A percentile compares a stretch with the other conserved stretches of the same genome.
Conservation (phyloP, 768 basidiomycete genomes). For the Trametes punicea region DNA sequence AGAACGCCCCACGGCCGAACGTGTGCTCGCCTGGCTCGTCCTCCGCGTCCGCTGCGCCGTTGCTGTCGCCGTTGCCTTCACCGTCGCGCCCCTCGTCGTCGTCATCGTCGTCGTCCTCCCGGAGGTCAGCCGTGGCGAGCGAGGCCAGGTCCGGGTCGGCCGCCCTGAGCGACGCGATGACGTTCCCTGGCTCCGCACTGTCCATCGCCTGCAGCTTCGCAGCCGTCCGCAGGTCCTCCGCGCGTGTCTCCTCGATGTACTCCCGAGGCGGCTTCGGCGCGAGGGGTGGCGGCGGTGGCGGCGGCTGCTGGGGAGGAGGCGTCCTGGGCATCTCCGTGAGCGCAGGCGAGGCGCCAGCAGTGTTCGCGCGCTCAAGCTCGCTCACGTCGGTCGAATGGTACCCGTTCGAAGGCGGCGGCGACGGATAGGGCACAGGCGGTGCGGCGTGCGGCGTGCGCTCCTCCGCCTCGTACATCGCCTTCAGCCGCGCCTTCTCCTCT, state of each 20-base stretch:
- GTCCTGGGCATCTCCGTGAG: slow-evolving; percentile 7
- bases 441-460: slow-evolving; percentile 31
- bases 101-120: not conserved
- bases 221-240: slow-evolving; percentile 62
- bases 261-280: slow-evolving; percentile 73
- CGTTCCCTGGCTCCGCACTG: slow-evolving; percentile 18
- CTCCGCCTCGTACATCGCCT: slow-evolving; percentile 60
- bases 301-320: too few relatives aligned
- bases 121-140: not conserved
- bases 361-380: not conserved
- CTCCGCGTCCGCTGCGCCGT: not conserved
- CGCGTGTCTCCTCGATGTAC: slow-evolving; percentile 80
- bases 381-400: slow-evolving; percentile 5
- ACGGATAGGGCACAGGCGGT: slow-evolving; percentile 12
- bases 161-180: slow-evolving; percentile 24
- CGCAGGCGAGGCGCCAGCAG: not conserved
- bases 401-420: slow-evolving; percentile 18
- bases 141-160: slow-evolving; percentile 17
- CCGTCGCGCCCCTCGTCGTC: not conserved
- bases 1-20: slow-evolving; percentile 22
- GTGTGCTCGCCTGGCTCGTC: slow-evolving; percentile 15
- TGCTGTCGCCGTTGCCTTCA: not conserved
- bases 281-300: slow-evolving; percentile 62
- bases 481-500: slow-evolving; percentile 74
- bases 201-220: slow-evolving; percentile 29